A percentile compares a stretch with the other conserved stretches of the same genome.
These are phyloP conservation scores for Vanrija sp. DNA, from an alignment of 1,284 basidiomycete genomes.

Conservation along the genomic window DNA sequence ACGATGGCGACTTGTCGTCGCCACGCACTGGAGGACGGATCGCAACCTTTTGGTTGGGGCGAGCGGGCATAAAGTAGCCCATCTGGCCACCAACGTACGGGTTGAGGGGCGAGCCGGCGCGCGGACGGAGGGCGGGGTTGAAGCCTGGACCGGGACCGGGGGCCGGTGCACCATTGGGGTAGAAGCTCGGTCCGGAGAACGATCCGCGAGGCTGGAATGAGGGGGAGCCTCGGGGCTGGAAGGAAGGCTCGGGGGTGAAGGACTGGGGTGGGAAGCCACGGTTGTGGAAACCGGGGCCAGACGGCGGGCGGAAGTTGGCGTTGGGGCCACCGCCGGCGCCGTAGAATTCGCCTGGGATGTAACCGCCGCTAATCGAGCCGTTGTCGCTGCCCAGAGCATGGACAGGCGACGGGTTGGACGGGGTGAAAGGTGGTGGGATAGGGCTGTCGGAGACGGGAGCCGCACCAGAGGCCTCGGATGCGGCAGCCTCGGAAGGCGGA, in stretches of 20 bases:
- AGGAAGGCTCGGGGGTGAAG: slow-evolving; percentile 13
- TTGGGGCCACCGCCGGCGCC: slow-evolving; percentile 61
- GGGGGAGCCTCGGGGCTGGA: slow-evolving; percentile 12
- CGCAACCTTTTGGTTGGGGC: slow-evolving; percentile 25
- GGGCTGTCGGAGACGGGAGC: slow-evolving; percentile 6
- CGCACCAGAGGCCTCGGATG: neutral
- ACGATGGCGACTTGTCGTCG: slow-evolving; percentile 8
- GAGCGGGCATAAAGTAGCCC: slow-evolving; percentile 28
- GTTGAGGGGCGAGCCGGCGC: slow-evolving; percentile 25
- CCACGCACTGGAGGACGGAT: slow-evolving; percentile 24
- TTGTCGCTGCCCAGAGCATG: slow-evolving; percentile 26
- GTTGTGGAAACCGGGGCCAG: slow-evolving; percentile 2
- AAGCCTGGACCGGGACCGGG: neutral
- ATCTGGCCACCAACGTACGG: slow-evolving; percentile 17
- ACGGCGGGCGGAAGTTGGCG: slow-evolving; percentile 50
- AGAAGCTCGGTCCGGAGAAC: slow-evolving; percentile 21
- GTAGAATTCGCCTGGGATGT: slow-evolving; percentile 61
- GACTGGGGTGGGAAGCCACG: slow-evolving; percentile 14
- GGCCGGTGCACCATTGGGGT: neutral
- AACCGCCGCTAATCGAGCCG: slow-evolving; percentile 26
- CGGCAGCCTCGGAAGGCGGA: slow-evolving; percentile 6
- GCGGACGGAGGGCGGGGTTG: neutral
- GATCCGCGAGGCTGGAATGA: slow-evolving; percentile 18
- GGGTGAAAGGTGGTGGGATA: slow-evolving; percentile 14
- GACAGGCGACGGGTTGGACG: slow-evolving; percentile 13